Percentiles rank a stretch among this genome's conserved stretches.
Evolutionary conservation across 1,139 yeast species (phyloP).

Genomic region (Lizanozyma gosingica): DNA sequence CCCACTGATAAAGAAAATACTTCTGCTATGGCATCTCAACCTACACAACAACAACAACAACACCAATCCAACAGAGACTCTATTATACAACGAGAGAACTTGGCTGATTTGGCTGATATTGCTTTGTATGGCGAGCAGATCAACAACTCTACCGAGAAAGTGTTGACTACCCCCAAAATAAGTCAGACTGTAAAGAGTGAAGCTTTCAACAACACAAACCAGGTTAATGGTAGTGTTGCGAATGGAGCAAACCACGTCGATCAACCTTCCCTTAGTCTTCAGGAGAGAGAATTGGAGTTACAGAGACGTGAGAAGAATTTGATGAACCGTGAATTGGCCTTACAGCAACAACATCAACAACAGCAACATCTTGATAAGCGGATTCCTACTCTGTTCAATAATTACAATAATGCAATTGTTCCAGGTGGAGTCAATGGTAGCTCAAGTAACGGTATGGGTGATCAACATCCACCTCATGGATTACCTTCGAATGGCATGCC

Average conservation of each 20-base stretch:
- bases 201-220: neutral
- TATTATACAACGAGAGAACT: constrained; percentile 10
- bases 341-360: constrained; percentile 13
- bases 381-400: neutral
- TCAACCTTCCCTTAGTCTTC: constrained; percentile 7
- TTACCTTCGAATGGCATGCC: constrained; percentile 28
- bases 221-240: constrained; percentile 2
- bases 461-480: constrained; percentile 29
- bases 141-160: constrained; percentile 13
- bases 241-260: constrained; percentile 2
- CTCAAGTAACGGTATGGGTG: constrained; percentile 9
- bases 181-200: neutral
- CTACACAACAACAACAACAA: constrained; percentile 3
- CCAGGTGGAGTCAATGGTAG: constrained; percentile 1
- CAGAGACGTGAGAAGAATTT: constrained; percentile 37
- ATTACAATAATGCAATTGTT: neutral
- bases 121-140: constrained; percentile 33
- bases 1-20: neutral
- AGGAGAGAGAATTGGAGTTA: constrained; percentile 31
- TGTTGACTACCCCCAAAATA: constrained; percentile 6
- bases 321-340: constrained; percentile 28
- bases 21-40: constrained; percentile 5
- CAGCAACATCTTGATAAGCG: constrained; percentile 8
- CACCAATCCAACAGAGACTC: constrained; percentile 4
- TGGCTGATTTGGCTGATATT: constrained; percentile 37